These are phyloP conservation scores for Neurospora sp. DNA, from an alignment of 495 filamentous ascomycete species.

Conservation along the genomic window DNA sequence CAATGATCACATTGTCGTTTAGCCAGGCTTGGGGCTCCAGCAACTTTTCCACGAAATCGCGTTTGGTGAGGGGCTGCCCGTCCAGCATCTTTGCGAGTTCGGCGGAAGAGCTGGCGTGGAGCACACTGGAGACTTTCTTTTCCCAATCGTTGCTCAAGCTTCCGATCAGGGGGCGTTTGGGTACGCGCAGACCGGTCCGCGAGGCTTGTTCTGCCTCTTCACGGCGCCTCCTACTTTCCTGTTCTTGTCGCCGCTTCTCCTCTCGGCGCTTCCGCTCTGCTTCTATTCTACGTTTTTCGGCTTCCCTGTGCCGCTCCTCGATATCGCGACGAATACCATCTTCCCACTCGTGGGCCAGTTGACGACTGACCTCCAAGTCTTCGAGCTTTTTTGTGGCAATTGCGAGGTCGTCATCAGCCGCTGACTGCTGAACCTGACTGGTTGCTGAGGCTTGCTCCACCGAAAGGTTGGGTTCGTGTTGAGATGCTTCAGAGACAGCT, in stretches of 20 bases:
- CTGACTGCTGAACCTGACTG: background rate
- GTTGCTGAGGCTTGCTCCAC: background rate
- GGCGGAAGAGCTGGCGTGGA: slow-evolving; percentile 4
- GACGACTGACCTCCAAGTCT: slow-evolving; percentile 11
- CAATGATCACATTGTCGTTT: slow-evolving; percentile 75
- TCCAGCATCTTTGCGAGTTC: slow-evolving; percentile 35
- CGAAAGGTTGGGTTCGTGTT: background rate
- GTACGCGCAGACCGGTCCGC: slow-evolving; percentile 8
- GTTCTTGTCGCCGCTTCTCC: slow-evolving; percentile 10
- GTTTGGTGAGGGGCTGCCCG: slow-evolving; percentile 45
- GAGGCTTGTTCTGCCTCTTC: slow-evolving; percentile 1
- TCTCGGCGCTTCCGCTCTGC: slow-evolving; percentile 11
- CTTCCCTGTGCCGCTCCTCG: slow-evolving; percentile 1
- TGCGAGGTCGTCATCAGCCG: slow-evolving; percentile 1
- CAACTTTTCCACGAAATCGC: slow-evolving; percentile 51
- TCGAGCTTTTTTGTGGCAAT: slow-evolving; percentile 8
- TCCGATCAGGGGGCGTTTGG: slow-evolving; percentile 15
- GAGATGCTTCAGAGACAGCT: background rate
- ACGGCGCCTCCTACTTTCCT: background rate
- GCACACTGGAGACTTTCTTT: slow-evolving; percentile 7
- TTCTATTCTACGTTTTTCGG: background rate
- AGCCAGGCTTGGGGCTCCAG: slow-evolving; percentile 52
- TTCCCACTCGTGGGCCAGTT: slow-evolving; percentile 9
- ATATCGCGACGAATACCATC: background rate
- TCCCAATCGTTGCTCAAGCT: slow-evolving; percentile 24